Evolutionary conservation across 345 rosid genomes (phyloP), one percentile per base, ranked within the genome.

Genomic region (Linum trigynum): DNA sequence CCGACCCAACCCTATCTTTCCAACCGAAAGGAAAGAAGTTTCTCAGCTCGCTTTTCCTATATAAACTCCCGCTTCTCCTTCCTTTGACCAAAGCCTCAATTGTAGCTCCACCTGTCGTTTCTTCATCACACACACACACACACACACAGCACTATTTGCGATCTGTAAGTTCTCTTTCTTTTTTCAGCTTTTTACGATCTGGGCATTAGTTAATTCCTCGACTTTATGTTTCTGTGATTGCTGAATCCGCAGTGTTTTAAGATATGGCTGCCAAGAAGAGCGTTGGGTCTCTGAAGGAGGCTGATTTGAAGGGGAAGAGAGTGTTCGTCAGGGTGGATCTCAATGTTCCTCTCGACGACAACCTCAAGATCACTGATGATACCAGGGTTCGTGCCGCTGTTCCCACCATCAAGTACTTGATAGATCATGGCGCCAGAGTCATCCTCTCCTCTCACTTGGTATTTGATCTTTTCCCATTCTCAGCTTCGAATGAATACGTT

Each of bases 371-470:
- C 79, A 83, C 85, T 59, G 85, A 80, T 70, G 85, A 80, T 65
- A 83, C 77, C 57, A 74, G 83, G 67, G 45, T 83, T 61, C 77
- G 83, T 1, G 87, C 87, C 38, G 83, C 85, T 55, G 83, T 83
- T 58, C 87, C 85, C 72, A 83, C 87, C 62, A 75, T 83, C 77
- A 78, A 80, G 72, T 83, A 76, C 65, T 64, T 83, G 75, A 72
- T 76, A 72, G 71, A 45, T 39, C 74, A 77, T 62, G 78, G 75
- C 43, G 79, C 85, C 11, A 76, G 39, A 62, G 78, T 81, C 73
- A 78, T 83, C 56, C 83, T 83, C 60, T 72, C 75, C 62, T 72
- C 76, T 64, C 85, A 80, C 72, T 71, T 83, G 85, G 83, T 81
- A 76, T 57, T 4, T 2, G 32, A 23, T 23, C 17, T 15, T 15